Evolutionary conservation across 2,329 filamentous ascomycete species (phyloP), one percentile per base, ranked within the genome.

Genomic region (Huntiella bhutanensis): DNA sequence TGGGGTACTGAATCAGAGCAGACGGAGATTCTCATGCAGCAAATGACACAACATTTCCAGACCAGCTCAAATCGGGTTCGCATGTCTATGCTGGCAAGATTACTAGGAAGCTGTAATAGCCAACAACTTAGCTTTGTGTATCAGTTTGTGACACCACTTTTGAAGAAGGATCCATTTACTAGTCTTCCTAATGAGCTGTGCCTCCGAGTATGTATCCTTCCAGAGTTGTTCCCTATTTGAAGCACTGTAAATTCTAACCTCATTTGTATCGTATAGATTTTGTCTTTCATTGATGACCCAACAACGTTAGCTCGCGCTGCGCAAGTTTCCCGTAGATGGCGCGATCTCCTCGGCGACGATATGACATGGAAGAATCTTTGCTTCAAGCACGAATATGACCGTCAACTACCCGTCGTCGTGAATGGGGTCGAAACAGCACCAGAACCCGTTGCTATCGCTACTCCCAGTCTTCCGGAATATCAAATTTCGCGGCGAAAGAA

Each of bases 341-440:
- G 84, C 52, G 87, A 95, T 61, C 70, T 98, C 5, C 70, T 98
- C 43, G 88, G 82, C 58, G 91, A 98, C 60, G 91, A 98, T 60
- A 87, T 95, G 64, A 93, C 91, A 1, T 98, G 91, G 91, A 95
- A 94, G 66, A 85, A 91, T 51, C 71, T 98, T 15, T 96, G 88
- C 59, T 85, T 92, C 53, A 95, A 94, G 63, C 88, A 94, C 60
- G 86, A 91, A 51, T 98, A 94, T 60, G 76, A 62, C 61, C 68
- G 73, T 38, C 66, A 69, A 49, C 59, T 74, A 45, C 76, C 72
- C 12, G 70, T 73, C 50, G 60, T 63, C 5, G 36, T 40, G 10
- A 5, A 36, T 11, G 13, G 37, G 10, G n/a, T 33, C 15, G 32
- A 16, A 15, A 43, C 45, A 28, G 17, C 33, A 11, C 37, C 17